These are phyloP conservation scores for Mortierella sp. DNA, from an alignment of 371 early-diverging fungal species.

Conservation along the genomic window DNA sequence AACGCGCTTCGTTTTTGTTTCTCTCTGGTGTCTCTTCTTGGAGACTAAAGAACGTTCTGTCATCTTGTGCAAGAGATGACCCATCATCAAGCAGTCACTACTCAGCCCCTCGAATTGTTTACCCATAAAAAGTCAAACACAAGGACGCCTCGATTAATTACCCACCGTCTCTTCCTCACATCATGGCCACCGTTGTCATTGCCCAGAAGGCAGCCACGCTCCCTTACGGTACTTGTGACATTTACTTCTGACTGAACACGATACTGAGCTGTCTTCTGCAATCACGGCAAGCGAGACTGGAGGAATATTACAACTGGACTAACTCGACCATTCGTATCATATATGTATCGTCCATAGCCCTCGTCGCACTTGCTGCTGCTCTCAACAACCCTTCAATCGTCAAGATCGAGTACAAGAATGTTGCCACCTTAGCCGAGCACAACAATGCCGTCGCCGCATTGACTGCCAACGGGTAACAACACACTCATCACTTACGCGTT, in stretches of 20 bases:
- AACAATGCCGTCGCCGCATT: conserved; percentile 43
- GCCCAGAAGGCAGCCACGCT: conserved; percentile 46
- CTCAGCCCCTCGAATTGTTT: too few species aligned
- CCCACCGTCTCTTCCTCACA: neutral
- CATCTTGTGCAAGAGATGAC: too few species aligned
- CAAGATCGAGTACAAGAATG: conserved; percentile 55
- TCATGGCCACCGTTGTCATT: conserved; percentile 50
- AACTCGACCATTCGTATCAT: neutral
- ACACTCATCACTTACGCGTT: too few species aligned
- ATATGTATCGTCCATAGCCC: conserved; percentile 12
- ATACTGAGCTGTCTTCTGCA: too few species aligned
- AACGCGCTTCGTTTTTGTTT: too few species aligned
- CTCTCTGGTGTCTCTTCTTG: too few species aligned
- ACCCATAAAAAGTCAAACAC: too few species aligned
- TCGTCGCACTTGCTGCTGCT: conserved; percentile 39
- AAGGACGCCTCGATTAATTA: neutral
- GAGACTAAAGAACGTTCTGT: too few species aligned
- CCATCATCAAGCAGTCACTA: too few species aligned
- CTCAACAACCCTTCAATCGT: conserved; percentile 47
- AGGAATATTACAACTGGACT: neutral
- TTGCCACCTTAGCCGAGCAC: conserved; percentile 49
- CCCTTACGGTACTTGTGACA: conserved; percentile 38
- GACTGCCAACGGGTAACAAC: conserved; percentile 37
- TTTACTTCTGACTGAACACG: neutral
- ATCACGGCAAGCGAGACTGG: neutral